Percentiles rank a stretch among this genome's conserved stretches.
These are phyloP conservation scores for Cystofilobasidium ferigula DNA, from an alignment of 768 basidiomycete species.

Conservation along the genomic window DNA sequence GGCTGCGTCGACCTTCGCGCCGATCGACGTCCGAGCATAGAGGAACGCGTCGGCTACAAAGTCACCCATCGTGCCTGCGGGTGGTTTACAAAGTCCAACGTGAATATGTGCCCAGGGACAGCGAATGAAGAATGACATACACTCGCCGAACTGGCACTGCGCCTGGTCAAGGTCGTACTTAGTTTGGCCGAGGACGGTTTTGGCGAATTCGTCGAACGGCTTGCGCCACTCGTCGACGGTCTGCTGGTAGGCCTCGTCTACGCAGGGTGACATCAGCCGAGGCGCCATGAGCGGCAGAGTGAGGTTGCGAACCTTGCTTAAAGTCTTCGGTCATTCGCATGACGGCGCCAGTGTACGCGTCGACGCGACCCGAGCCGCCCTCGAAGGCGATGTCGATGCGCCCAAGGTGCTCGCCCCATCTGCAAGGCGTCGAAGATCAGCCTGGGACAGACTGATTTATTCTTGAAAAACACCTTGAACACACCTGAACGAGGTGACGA, in stretches of 20 bases:
- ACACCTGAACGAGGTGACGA: constrained; percentile 42
- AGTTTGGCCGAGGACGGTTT: constrained; percentile 41
- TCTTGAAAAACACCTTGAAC: background rate
- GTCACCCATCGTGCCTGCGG: constrained; percentile 40
- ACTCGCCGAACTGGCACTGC: constrained; percentile 43
- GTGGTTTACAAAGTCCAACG: too few relatives aligned
- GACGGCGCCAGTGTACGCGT: constrained; percentile 42
- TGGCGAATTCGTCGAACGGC: constrained; percentile 40
- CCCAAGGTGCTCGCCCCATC: constrained; percentile 46
- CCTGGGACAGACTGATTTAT: background rate
- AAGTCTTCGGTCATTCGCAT: constrained; percentile 41
- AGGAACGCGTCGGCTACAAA: constrained; percentile 43
- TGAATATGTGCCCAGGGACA: background rate
- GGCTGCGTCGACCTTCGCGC: constrained; percentile 35
- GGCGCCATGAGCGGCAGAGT: background rate
- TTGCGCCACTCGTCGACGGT: constrained; percentile 41
- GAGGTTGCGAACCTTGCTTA: background rate
- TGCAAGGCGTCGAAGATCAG: constrained; percentile 9
- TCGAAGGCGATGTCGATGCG: constrained; percentile 44
- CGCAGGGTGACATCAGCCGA: background rate
- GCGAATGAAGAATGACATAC: constrained; percentile 26
- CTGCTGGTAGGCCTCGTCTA: constrained; percentile 39
- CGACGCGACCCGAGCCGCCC: constrained; percentile 38
- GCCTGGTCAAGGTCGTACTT: constrained; percentile 39
- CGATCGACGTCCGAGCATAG: constrained; percentile 33